phyloP scores from a whole-genome alignment of 345 rosid genomes.

The Brassica cretica region DNA sequence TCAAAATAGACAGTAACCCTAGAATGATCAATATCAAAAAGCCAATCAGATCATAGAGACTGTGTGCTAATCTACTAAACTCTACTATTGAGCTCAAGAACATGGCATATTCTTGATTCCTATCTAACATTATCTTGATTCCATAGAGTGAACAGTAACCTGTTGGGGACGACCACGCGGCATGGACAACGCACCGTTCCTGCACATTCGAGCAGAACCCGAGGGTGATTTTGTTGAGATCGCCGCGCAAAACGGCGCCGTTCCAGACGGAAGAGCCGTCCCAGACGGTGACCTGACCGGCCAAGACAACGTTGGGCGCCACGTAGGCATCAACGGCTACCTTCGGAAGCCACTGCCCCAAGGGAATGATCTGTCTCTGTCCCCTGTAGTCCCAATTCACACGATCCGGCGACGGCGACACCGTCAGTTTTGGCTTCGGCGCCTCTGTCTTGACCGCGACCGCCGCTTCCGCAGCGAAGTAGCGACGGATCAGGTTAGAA shows the following conservation, averaged over 20 bases:
- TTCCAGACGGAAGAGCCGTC: constrained; percentile 96
- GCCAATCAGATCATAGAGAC: background rate
- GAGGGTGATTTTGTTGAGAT: constrained; percentile 89
- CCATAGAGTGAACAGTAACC: constrained; percentile 44
- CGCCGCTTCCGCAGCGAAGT: constrained; percentile 42
- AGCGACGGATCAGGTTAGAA: constrained; percentile 34
- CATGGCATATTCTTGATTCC: background rate
- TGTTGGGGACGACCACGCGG: constrained; percentile 96
- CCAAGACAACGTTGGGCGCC: constrained; percentile 86
- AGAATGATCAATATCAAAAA: constrained; percentile 3
- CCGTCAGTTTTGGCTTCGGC: constrained; percentile 44
- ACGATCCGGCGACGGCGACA: constrained; percentile 73
- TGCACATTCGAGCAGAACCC: constrained; percentile 95
- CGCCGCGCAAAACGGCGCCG: constrained; percentile 91
- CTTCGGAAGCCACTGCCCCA: constrained; percentile 94
- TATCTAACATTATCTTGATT: constrained; percentile 2
- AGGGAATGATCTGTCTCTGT: constrained; percentile 85
- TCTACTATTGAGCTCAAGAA: background rate
- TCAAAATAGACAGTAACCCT: constrained; percentile 3
- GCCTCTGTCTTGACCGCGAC: constrained; percentile 49
- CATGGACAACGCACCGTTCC: constrained; percentile 91
- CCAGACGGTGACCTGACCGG: constrained; percentile 82
- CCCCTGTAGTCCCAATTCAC: constrained; percentile 98
- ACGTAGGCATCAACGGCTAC: constrained; percentile 96
- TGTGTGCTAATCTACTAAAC: constrained; percentile 8